Evolutionary conservation across 2,329 filamentous ascomycete genomes (phyloP).

Genomic region (Exophiala sp.): DNA sequence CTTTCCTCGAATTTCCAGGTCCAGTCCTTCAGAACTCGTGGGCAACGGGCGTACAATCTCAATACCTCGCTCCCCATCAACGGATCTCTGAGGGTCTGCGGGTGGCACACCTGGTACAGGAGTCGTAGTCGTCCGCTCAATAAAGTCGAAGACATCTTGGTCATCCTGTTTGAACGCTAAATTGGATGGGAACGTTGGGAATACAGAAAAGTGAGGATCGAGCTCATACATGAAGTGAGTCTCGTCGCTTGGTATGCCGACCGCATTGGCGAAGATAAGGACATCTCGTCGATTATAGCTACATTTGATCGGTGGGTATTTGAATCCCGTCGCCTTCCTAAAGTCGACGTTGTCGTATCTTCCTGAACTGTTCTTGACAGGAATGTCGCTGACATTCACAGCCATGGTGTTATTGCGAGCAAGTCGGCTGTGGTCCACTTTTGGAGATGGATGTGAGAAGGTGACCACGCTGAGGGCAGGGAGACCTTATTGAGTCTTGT

Average conservation of each 20-base stretch:
- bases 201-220: constrained; percentile 43
- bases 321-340: too few relatives aligned
- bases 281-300: constrained; percentile 34
- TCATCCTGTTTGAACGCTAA: constrained; percentile 43
- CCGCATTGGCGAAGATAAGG: constrained; percentile 43
- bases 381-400: too few relatives aligned
- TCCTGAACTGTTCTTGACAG: too few relatives aligned
- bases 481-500: too few relatives aligned
- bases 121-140: constrained; percentile 34
- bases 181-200: constrained; percentile 47
- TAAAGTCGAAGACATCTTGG: constrained; percentile 46
- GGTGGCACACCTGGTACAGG: constrained; percentile 40
- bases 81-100: constrained; percentile 41
- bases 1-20: constrained; percentile 40
- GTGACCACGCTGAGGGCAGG: too few relatives aligned
- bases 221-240: constrained; percentile 46
- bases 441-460: too few relatives aligned
- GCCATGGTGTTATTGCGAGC: too few relatives aligned
- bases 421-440: too few relatives aligned
- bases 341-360: too few relatives aligned
- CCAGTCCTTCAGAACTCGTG: constrained; percentile 35
- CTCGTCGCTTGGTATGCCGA: constrained; percentile 38
- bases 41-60: constrained; percentile 40
- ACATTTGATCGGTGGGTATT: too few relatives aligned
- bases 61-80: constrained; percentile 44